Conservation (phyloP, 108 stramenopile species). For the Nannochloropsis salina region DNA sequence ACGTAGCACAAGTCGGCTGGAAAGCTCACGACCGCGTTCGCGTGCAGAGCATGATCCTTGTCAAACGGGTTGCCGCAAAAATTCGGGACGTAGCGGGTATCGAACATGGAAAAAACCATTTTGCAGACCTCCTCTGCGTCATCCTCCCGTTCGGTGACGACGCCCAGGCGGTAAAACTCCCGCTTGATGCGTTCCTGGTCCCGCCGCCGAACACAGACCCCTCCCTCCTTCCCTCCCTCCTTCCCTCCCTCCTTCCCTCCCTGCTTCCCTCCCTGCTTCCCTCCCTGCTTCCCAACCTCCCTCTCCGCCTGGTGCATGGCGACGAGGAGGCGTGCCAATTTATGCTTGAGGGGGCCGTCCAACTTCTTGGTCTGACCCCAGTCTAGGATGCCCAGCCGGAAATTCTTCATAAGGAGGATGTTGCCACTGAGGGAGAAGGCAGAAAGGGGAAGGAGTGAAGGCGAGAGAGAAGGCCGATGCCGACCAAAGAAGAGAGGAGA, state of each 20-base stretch:
- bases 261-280: neutral
- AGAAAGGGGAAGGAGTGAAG: neutral
- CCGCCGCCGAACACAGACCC: neutral
- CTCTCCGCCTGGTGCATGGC: slow-evolving; percentile 23
- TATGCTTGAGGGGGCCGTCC: neutral
- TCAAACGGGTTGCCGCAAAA: slow-evolving; percentile 50
- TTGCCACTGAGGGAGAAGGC: neutral
- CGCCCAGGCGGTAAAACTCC: slow-evolving; percentile 42
- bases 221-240: neutral
- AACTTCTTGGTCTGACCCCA: slow-evolving; percentile 51
- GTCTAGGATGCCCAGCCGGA: slow-evolving; percentile 48
- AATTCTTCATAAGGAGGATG: slow-evolving; percentile 15
- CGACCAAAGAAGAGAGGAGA: neutral
- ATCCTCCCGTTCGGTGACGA: slow-evolving; percentile 43
- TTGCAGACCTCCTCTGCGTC: slow-evolving; percentile 43
- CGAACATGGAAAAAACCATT: slow-evolving; percentile 54
- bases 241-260: slow-evolving; percentile 18
- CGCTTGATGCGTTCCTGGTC: neutral
- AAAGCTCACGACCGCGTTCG: slow-evolving; percentile 42
- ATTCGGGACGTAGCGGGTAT: slow-evolving; percentile 35
- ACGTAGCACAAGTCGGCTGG: slow-evolving; percentile 51
- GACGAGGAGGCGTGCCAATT: slow-evolving; percentile 31
- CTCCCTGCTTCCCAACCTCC: slow-evolving; percentile 9
- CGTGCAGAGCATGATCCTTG: slow-evolving; percentile 38
- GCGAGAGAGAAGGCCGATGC: neutral